Percentiles rank a stretch among this genome's conserved stretches.
These are phyloP conservation scores for Graphilbum ipis-grandicollis DNA, from an alignment of 2,329 filamentous ascomycete genomes.

Conservation along the genomic window DNA sequence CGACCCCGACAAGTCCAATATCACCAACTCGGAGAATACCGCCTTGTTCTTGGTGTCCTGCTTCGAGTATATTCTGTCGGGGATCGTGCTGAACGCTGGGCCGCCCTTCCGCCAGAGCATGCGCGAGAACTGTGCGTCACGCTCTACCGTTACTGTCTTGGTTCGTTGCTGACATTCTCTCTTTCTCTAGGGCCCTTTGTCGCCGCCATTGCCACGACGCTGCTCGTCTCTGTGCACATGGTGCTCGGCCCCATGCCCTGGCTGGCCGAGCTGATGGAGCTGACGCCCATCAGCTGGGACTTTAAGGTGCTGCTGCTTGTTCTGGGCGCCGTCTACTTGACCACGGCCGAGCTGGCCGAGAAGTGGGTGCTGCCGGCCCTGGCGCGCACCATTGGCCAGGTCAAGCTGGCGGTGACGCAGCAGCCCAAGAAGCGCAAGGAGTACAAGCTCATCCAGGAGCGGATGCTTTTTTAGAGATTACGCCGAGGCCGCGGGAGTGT, in stretches of 20 bases:
- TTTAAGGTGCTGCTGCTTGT: slow-evolving; percentile 60
- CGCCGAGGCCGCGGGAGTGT: too few relatives aligned
- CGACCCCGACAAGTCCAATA: slow-evolving; percentile 63
- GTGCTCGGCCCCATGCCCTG: slow-evolving; percentile 54
- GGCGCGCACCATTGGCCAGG: slow-evolving; percentile 46
- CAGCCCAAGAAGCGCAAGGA: slow-evolving; percentile 63
- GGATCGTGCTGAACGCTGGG: slow-evolving; percentile 79
- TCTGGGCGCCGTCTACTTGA: slow-evolving; percentile 53
- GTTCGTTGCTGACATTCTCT: neutral
- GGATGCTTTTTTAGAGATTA: slow-evolving; percentile 24
- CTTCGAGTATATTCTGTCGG: slow-evolving; percentile 87
- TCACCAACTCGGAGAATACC: slow-evolving; percentile 86
- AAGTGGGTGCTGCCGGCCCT: slow-evolving; percentile 50
- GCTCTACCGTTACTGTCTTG: neutral
- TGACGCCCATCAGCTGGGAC: slow-evolving; percentile 55
- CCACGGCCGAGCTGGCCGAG: slow-evolving; percentile 54
- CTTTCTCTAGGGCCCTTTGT: slow-evolving; percentile 58
- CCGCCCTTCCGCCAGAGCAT: slow-evolving; percentile 74
- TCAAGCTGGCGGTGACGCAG: slow-evolving; percentile 38
- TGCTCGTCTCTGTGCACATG: slow-evolving; percentile 62
- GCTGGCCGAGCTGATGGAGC: slow-evolving; percentile 62
- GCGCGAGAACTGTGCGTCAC: slow-evolving; percentile 53
- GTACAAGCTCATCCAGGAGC: slow-evolving; percentile 69
- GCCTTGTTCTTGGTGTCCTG: slow-evolving; percentile 78
- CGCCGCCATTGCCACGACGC: slow-evolving; percentile 50